Evolutionary conservation across 495 filamentous ascomycete species (phyloP).

Genomic region (Xylaria castorea): DNA sequence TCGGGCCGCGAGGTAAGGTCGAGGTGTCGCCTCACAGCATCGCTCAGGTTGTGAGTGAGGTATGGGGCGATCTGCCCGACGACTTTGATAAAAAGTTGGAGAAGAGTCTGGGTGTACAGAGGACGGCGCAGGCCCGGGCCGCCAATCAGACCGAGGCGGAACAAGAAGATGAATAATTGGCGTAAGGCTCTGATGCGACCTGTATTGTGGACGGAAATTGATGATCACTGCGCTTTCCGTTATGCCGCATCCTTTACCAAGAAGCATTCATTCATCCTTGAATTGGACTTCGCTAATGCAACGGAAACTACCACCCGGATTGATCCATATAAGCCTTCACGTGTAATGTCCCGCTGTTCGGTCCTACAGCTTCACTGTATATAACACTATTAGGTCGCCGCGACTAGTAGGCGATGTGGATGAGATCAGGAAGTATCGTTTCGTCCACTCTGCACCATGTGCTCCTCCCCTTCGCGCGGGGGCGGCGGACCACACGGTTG

Average conservation of each 20-base stretch:
- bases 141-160: conserved; percentile 46
- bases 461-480: conserved; percentile 61
- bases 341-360: neutral
- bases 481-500: conserved; percentile 87
- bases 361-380: neutral
- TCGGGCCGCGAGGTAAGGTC: conserved; percentile 84
- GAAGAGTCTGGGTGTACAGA: conserved; percentile 59
- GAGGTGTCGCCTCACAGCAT: conserved; percentile 81
- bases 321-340: neutral
- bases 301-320: neutral
- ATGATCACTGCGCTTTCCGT: neutral
- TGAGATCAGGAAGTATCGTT: conserved; percentile 27
- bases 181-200: neutral
- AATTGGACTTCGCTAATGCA: neutral
- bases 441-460: conserved; percentile 24
- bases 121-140: conserved; percentile 22
- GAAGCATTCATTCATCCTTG: neutral
- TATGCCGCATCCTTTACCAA: neutral
- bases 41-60: conserved; percentile 68
- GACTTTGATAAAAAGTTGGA: conserved; percentile 62
- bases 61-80: conserved; percentile 58
- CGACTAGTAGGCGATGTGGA: neutral
- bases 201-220: neutral
- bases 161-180: conserved; percentile 27
- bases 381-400: neutral